Conservation (phyloP, 2,329 filamentous ascomycete species). For the Colletotrichum phormii region DNA sequence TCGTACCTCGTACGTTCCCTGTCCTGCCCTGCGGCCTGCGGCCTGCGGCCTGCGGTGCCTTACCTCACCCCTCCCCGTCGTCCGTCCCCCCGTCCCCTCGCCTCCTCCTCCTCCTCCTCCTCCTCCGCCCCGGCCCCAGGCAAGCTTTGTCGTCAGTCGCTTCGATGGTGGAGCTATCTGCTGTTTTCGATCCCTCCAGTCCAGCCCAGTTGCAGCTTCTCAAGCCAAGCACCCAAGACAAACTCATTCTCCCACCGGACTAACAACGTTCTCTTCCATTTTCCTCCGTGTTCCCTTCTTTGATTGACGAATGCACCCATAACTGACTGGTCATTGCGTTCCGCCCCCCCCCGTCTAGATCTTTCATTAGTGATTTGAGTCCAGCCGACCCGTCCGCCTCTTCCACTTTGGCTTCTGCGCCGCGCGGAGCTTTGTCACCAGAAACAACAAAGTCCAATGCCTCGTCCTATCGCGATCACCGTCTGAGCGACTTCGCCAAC, state of each 20-base stretch:
- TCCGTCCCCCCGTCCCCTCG: background rate
- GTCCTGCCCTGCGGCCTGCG: too few species aligned
- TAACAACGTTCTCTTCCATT: background rate
- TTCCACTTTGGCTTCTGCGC: slow-evolving; percentile 54
- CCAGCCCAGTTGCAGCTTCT: background rate
- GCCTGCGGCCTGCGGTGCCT: background rate
- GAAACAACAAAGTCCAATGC: slow-evolving; percentile 56
- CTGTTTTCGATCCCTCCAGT: slow-evolving; percentile 33
- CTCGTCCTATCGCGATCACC: slow-evolving; percentile 67
- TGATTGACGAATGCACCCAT: slow-evolving; percentile 15
- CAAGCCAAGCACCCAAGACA: slow-evolving; percentile 9
- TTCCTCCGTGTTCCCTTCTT: slow-evolving; percentile 24
- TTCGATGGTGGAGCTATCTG: slow-evolving; percentile 29
- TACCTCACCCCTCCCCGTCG: background rate
- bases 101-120: slow-evolving; percentile 5
- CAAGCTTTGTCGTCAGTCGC: slow-evolving; percentile 35
- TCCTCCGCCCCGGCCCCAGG: slow-evolving; percentile 25
- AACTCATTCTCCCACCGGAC: background rate
- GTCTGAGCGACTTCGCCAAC: slow-evolving; percentile 72
- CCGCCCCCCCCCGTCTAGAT: slow-evolving; percentile 36
- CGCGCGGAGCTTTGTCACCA: slow-evolving; percentile 56
- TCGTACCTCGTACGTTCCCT: slow-evolving; percentile 4
- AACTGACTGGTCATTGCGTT: slow-evolving; percentile 37
- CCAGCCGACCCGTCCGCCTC: slow-evolving; percentile 58
- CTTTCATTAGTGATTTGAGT: slow-evolving; percentile 49